Evolutionary conservation across 2,329 filamentous ascomycete genomes (phyloP).

Genomic region (Claviceps sp.): DNA sequence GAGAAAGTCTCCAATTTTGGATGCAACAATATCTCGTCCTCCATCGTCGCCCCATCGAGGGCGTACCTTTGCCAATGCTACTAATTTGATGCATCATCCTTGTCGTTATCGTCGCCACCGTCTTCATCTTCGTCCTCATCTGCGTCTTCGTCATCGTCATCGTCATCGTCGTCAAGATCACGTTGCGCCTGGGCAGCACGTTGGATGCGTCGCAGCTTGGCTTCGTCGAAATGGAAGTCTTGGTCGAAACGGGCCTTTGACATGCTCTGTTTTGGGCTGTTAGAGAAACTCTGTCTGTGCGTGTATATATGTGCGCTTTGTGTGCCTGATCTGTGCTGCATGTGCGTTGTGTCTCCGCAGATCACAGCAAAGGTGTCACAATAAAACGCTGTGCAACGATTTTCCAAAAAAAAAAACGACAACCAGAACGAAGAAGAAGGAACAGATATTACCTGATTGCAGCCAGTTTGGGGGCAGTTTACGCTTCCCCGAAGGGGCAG

Average conservation of each 20-base stretch:
- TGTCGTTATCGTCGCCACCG: too few species aligned
- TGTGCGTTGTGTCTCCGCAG: not conserved
- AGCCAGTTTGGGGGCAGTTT: constrained; percentile 54
- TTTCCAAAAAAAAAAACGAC: not conserved
- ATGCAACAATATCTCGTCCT: too few species aligned
- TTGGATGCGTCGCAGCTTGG: constrained; percentile 44
- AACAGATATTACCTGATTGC: constrained; percentile 35
- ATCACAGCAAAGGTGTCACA: not conserved
- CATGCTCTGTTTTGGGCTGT: constrained; percentile 27
- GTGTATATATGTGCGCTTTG: not conserved
- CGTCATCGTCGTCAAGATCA: constrained; percentile 17
- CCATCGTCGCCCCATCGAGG: too few species aligned
- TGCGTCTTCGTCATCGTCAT: not conserved
- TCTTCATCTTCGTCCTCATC: too few species aligned
- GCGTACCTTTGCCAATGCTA: too few species aligned
- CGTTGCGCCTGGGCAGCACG: constrained; percentile 32
- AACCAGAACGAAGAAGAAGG: too few species aligned
- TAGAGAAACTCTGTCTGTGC: not conserved
- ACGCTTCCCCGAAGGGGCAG: constrained; percentile 30
- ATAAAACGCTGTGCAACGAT: not conserved
- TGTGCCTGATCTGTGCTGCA: not conserved
- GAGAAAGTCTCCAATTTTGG: too few species aligned
- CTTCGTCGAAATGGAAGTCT: constrained; percentile 43
- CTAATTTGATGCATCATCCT: too few species aligned
- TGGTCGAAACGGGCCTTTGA: constrained; percentile 20